Evolutionary conservation across 345 rosid species (phyloP), one percentile per base, ranked within the genome.

Genomic region (Eucalyptus caleyi): DNA sequence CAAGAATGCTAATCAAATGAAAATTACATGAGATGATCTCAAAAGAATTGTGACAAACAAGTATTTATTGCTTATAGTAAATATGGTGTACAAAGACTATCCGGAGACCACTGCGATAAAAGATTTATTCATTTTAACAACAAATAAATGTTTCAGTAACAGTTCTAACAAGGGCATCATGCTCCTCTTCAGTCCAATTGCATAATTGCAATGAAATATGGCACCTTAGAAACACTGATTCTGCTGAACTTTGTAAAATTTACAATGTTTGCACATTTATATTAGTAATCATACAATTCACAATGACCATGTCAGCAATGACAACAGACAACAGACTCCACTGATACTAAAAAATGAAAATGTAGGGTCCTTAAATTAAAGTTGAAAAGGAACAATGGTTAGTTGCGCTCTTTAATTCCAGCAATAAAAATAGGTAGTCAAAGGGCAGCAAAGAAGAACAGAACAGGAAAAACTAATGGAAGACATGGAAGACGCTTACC

Each of bases 401-500:
- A 21, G 56, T 47, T 49, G 54, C 3, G 27, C 56, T 51, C 47
- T 87, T 87, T 59, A 19, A n/a, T 42, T 56, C 88, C 88, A 34
- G 30, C 23, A 44, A 26, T 60, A 50, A 37, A 40, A 34, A 12
- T 87, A 32, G 34, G 30, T 27, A n/a, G 24, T 32, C 47, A 77
- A 77, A 40, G 30, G 30, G 62, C 67, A 87, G 21, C 49, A 56
- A 87, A 87, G 47, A 87, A 18, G 42, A 59, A 60, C 47, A 87
- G 80, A 40, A 42, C 16, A 87, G 77, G 16, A 45, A 65, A 62
- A 16, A 45, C 67, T 69, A 34, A 72, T 72, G 26, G 47, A 53
- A 37, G 27, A 51, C 49, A 37, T 24, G 47, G 54, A 87, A 82
- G 45, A 87, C 6, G 4, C 60, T 83, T 93, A 95, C 99, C 96